A percentile compares a stretch with the other conserved stretches of the same genome.
These are phyloP conservation scores for Colletotrichum karsti DNA, from an alignment of 2,329 filamentous ascomycete species.

Conservation along the genomic window DNA sequence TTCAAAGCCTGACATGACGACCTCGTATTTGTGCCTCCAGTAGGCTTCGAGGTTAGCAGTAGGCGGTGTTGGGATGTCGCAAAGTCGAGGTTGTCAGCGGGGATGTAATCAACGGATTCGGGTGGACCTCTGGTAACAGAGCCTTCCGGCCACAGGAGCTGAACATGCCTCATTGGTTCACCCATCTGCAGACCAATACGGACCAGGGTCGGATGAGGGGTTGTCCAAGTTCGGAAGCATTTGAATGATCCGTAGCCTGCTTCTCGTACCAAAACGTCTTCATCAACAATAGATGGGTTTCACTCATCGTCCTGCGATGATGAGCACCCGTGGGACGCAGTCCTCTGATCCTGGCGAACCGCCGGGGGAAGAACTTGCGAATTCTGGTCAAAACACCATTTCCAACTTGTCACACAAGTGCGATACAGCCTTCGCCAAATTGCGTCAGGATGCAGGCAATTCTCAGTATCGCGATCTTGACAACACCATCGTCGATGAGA, in stretches of 20 bases:
- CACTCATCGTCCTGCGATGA: background rate
- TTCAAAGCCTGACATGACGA: slow-evolving; percentile 16
- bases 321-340: background rate
- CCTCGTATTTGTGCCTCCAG: background rate
- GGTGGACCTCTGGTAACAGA: background rate
- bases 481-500: background rate
- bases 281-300: background rate
- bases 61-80: background rate
- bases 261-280: background rate
- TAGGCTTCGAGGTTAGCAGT: too few species aligned
- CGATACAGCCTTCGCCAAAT: background rate
- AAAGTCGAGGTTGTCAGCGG: background rate
- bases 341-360: background rate
- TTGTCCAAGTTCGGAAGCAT: background rate
- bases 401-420: background rate
- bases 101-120: background rate
- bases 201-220: background rate
- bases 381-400: background rate
- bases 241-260: background rate
- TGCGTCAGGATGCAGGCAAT: background rate
- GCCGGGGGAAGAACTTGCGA: background rate
- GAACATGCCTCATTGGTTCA: background rate
- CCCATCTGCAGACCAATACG: background rate
- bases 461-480: background rate
- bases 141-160: background rate